Evolutionary conservation across 768 basidiomycete species (phyloP).

Genomic region (Kwoniella shandongensis): DNA sequence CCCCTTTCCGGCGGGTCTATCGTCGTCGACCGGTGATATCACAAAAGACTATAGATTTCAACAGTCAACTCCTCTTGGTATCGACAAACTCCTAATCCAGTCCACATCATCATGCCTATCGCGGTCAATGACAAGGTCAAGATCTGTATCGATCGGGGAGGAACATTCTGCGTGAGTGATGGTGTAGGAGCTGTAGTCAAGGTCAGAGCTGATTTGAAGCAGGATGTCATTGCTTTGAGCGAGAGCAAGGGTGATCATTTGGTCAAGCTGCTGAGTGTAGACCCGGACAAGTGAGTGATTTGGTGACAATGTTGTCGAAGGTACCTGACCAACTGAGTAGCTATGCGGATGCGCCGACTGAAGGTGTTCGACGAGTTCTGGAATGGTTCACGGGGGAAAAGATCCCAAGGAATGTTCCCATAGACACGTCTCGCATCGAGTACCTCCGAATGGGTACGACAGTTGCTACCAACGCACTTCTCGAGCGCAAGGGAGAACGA

Average conservation of each 20-base stretch:
- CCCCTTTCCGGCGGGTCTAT: no score
- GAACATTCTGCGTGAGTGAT: conserved; percentile 88
- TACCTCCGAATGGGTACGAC: conserved; percentile 46
- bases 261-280: conserved; percentile 29
- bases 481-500: conserved; percentile 39
- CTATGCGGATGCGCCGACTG: conserved; percentile 86
- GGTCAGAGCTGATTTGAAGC: conserved; percentile 57
- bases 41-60: no score
- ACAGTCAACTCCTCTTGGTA: no score
- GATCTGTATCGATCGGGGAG: conserved; percentile 58
- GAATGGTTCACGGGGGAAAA: conserved; percentile 69
- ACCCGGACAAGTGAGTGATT: conserved; percentile 30
- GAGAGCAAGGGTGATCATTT: conserved; percentile 51
- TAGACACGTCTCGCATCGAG: conserved; percentile 55
- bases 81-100: no score
- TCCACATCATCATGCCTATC: conserved; percentile 21
- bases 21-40: no score
- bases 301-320: no score
- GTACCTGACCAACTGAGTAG: no score
- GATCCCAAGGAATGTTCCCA: conserved; percentile 65
- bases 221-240: conserved; percentile 33
- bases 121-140: conserved; percentile 31
- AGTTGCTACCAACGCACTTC: conserved; percentile 40
- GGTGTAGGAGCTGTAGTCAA: conserved; percentile 56
- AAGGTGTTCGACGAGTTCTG: conserved; percentile 81